Base-by-base conservation (phyloP, 371 early-diverging fungal genomes). In the Syncephalastrum contaminatum region DNA sequence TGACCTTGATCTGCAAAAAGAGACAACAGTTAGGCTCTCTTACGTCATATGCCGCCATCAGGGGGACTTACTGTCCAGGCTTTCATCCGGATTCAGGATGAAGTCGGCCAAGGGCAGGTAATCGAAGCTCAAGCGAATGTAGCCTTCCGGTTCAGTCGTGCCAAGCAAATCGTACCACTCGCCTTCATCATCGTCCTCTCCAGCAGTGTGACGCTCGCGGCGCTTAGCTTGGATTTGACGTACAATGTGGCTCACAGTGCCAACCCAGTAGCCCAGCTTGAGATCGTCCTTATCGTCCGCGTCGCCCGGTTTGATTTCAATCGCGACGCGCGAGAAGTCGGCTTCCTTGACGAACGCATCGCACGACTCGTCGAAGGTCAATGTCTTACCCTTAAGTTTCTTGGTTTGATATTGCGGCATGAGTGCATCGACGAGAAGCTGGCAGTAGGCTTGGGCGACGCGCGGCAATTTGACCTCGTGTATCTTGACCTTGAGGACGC, bases 341-440 rank as follows among this genome's bases (percentile, higher is more conserved):
- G 72, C 69, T 54, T 86, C 85, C 55, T 84, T 84, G 25, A 86
- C 72, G 60, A 84, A 82, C 1, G 80, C 80, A 50, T 82, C 81
- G 1, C 73, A 76, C 12, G 56, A 62, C 52, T 78, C 75, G 20
- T 78, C 60, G 51, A 78, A 72, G 3, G 52, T 43, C 7, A 78
- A 52, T 2, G 44, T 62, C 4, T 60, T 47, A 16, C 78, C 75
- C n/a, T 67, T 64, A 3, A 70, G 50, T 39, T 72, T 74, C 14
- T 64, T 59, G 12, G 78, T 77, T 45, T 64, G 65, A 60, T 68
- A 77, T 46, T 65, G 71, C 21, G 78, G 75, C 53, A 63, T 55
- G 21, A 74, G 24, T 3, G 78, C 57, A 51, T 77, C 78, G 4
- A 66, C 68, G 54, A 70, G 44, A 1, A 77, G 62, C 36, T 71